Base-by-base conservation (phyloP, 306 rosid genomes). In the Hylodesmum podocarpum region DNA sequence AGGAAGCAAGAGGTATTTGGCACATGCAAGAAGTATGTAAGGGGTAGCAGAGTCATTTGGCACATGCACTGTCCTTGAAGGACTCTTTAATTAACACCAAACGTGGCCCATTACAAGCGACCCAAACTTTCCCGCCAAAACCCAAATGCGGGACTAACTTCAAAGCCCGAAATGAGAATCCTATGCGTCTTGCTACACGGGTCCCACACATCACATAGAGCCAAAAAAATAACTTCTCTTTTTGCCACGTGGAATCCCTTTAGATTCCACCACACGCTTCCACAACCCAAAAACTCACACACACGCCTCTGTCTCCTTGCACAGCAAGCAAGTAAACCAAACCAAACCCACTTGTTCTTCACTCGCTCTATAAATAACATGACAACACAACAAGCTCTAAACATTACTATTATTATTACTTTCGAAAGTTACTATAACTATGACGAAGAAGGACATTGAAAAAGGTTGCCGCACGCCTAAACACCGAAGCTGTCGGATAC, bases 391-490 rank as follows among this genome's bases (percentile, higher is more conserved):
- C n/a, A n/a, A n/a, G n/a, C n/a, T n/a, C n/a, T n/a, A n/a, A n/a
- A n/a, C n/a, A n/a, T n/a, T n/a, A n/a, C n/a, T n/a, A n/a, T n/a
- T n/a, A n/a, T n/a, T n/a, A n/a, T n/a, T n/a, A n/a, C n/a, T n/a
- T n/a, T n/a, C n/a, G n/a, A n/a, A n/a, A n/a, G n/a, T n/a, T n/a
- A n/a, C n/a, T n/a, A n/a, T n/a, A n/a, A n/a, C n/a, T n/a, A n/a
- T n/a, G n/a, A n/a, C n/a, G n/a, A 64, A 5, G 18, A 78, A 64
- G 82, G 77, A 44, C 14, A 33, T 12, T 16, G 79, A 77, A 77
- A 85, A 83, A 58, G 83, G 85, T 53, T 85, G 85, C 15, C 59
- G 61, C 27, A 89, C 93, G 1, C 87, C 91, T 2, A 80, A 62
- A 37, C 86, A 71, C 29, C 27, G 59, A 9, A 55, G 55, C 5